A percentile compares a stretch with the other conserved stretches of the same genome.
Conservation (phyloP, 2,329 filamentous ascomycete species). For the Thielaviopsis populi region DNA sequence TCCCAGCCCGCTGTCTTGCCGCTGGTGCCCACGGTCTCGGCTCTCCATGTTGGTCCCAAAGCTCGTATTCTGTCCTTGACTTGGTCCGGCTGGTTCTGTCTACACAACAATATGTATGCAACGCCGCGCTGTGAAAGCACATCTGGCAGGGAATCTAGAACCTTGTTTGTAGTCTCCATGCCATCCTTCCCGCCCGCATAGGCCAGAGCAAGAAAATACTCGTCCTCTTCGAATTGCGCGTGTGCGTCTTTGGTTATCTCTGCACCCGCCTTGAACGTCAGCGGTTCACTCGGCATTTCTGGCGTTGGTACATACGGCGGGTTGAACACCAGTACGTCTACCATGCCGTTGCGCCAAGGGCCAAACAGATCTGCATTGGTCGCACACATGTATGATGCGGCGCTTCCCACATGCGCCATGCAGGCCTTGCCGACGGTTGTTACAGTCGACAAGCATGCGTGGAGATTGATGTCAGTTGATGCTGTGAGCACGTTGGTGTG, state of each 20-base stretch:
- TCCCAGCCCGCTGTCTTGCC: conserved; percentile 90
- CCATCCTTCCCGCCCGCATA: conserved; percentile 82
- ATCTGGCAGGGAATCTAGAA: conserved; percentile 53
- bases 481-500: conserved; percentile 53
- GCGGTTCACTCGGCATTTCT: conserved; percentile 43
- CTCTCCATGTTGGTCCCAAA: conserved; percentile 49
- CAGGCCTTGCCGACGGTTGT: conserved; percentile 42
- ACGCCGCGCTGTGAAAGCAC: conserved; percentile 54
- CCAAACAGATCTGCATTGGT: conserved; percentile 55
- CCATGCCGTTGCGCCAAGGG: conserved; percentile 33
- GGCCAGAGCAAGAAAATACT: conserved; percentile 66
- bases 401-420: neutral
- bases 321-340: conserved; percentile 90
- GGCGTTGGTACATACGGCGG: conserved; percentile 90
- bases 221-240: conserved; percentile 59
- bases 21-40: conserved; percentile 64
- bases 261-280: conserved; percentile 22
- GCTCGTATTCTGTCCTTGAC: conserved; percentile 48
- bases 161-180: conserved; percentile 80
- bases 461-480: conserved; percentile 70
- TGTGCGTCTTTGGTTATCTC: conserved; percentile 21
- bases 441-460: conserved; percentile 63
- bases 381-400: conserved; percentile 44
- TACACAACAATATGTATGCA: conserved; percentile 79
- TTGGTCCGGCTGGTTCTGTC: conserved; percentile 69